Conservation (phyloP, 2,329 filamentous ascomycete genomes). For the Aaosphaeria pasadenensis region DNA sequence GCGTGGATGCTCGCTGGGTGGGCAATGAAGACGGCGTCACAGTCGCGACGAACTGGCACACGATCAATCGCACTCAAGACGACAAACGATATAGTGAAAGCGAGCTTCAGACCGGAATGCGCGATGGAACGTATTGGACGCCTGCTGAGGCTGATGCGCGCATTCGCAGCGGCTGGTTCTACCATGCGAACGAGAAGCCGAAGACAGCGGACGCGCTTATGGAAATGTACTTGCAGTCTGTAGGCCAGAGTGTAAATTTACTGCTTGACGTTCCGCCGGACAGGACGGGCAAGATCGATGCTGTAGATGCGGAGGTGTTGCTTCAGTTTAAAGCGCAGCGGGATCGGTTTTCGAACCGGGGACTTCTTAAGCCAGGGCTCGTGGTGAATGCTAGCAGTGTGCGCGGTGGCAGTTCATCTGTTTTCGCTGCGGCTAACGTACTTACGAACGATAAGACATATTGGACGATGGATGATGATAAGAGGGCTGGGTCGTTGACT, state of each 20-base stretch:
- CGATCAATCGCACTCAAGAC: slow-evolving; percentile 12
- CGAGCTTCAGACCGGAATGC: slow-evolving; percentile 9
- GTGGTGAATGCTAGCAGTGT: slow-evolving; percentile 7
- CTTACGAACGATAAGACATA: slow-evolving; percentile 5
- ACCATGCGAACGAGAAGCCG: slow-evolving; percentile 7
- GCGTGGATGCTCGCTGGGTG: slow-evolving; percentile 13
- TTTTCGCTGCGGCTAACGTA: slow-evolving; percentile 7
- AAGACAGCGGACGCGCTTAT: slow-evolving; percentile 7
- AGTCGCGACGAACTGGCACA: slow-evolving; percentile 13
- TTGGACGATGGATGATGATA: slow-evolving; percentile 8
- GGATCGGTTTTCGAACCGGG: slow-evolving; percentile 7
- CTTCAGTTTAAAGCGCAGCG: slow-evolving; percentile 7
- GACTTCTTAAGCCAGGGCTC: background rate
- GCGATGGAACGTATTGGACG: slow-evolving; percentile 11
- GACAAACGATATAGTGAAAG: slow-evolving; percentile 4
- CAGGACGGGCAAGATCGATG: slow-evolving; percentile 5
- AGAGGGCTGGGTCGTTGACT: slow-evolving; percentile 8
- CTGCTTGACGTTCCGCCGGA: slow-evolving; percentile 13
- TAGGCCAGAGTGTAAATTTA: slow-evolving; percentile 9
- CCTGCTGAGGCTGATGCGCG: slow-evolving; percentile 13
- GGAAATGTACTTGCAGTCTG: slow-evolving; percentile 11
- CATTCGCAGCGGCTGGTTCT: slow-evolving; percentile 12
- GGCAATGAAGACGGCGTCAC: slow-evolving; percentile 13
- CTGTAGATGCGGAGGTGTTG: slow-evolving; percentile 4
- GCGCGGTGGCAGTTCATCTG: background rate